Conservation (phyloP, 2,329 filamentous ascomycete genomes). For the Stemphylium lycopersici region DNA sequence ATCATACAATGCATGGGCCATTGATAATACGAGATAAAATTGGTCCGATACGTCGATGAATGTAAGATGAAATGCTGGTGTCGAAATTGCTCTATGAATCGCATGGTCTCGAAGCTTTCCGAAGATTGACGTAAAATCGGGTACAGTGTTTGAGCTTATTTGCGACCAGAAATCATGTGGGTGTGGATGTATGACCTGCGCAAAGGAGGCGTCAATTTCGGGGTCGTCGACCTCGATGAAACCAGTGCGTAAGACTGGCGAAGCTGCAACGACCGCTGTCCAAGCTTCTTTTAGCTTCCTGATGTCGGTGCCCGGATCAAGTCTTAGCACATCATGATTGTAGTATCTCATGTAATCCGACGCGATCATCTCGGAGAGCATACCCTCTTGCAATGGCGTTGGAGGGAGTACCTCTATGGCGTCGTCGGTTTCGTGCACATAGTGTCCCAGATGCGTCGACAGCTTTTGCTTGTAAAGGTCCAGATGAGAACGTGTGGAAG, state of each 20-base stretch:
- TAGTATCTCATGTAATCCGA: constrained; percentile 80
- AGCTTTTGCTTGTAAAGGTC: constrained; percentile 30
- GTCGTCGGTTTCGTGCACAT: constrained; percentile 43
- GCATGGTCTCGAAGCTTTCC: constrained; percentile 47
- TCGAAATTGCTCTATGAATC: constrained; percentile 3
- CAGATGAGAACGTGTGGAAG: constrained; percentile 21
- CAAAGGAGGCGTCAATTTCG: constrained; percentile 60
- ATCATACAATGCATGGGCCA: constrained; percentile 88
- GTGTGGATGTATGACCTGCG: constrained; percentile 58
- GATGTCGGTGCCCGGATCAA: constrained; percentile 63
- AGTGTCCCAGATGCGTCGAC: constrained; percentile 51
- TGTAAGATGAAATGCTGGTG: constrained; percentile 46
- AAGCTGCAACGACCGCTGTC: constrained; percentile 61
- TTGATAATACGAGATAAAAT: constrained; percentile 66
- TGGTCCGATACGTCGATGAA: constrained; percentile 43
- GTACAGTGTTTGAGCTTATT: constrained; percentile 21
- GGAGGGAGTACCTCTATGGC: constrained; percentile 71
- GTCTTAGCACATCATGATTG: constrained; percentile 77
- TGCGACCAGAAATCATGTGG: constrained; percentile 46
- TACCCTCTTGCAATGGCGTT: constrained; percentile 84
- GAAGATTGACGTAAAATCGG: constrained; percentile 41
- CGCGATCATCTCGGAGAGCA: constrained; percentile 80
- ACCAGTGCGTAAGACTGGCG: constrained; percentile 75
- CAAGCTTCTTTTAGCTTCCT: constrained; percentile 66
- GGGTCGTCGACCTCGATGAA: constrained; percentile 72